Base-by-base conservation (phyloP, 2,329 filamentous ascomycete species). In the Pseudofabraea citricarpa region DNA sequence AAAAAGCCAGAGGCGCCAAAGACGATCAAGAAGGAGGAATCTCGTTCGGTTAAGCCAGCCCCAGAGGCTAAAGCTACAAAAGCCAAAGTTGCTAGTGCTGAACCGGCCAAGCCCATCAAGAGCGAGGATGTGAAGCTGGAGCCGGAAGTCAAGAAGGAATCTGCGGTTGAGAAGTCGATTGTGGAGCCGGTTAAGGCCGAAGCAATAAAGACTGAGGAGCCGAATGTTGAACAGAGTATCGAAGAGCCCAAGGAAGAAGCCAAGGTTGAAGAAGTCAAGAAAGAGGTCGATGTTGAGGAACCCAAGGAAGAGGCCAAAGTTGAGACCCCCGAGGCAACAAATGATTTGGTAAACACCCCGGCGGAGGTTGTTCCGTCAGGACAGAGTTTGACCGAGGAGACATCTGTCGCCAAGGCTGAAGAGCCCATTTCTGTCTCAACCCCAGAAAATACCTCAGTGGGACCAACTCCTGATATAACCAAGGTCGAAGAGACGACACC, bases 131-230 rank as follows among this genome's bases (percentile, higher is more conserved):
- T 43, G 24, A 36, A 27, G 24, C 39, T 43, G 29, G 42, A 40
- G 4, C 31, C 37, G 26, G 15, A 12, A 12, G 10, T 5, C 5
- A 3, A 40, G 15, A 45, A 49, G 37, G 47, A 50, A n/a, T 21
- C 44, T 3, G 16, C 23, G 18, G 15, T 36, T 50, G 55, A 54
- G 12, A 44, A 36, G 16, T 45, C 52, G n/a, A 45, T 54, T 7
- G 45, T 53, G 15, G 51, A 55, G 7, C 48, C 52, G 26, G 41
- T 49, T 33, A 50, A 52, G 12, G 52, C 57, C 41, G 51, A 59
- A 24, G 37, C 49, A 37, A n/a, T 53, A 49, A 37, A 48, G 33
- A 29, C 44, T 29, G 45, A 54, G 38, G 45, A 53, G n/a, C 24
- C 33, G 35, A 43, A 43, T 12, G 23, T 29, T 20, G 36, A 40